These are phyloP conservation scores for Macrophomina phaseolina DNA, from an alignment of 2,329 filamentous ascomycete species.

Conservation along the genomic window DNA sequence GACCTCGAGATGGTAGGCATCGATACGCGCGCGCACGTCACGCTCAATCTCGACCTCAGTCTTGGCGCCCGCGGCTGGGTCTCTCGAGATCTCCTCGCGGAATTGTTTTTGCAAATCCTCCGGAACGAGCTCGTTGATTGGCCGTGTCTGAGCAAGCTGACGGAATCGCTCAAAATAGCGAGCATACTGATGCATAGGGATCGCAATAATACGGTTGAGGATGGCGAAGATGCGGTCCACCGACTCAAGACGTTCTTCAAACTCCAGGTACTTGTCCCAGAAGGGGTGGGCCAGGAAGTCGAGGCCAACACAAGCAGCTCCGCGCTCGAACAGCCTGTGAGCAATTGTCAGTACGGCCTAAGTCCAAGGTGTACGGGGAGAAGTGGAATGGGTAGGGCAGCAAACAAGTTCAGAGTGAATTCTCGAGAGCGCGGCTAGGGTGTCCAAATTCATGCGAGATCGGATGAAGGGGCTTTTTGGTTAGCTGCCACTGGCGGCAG, in stretches of 20 bases:
- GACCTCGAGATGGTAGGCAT: constrained; percentile 78
- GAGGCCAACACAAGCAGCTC: constrained; percentile 80
- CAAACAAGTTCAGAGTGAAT: constrained; percentile 46
- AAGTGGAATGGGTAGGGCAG: constrained; percentile 44
- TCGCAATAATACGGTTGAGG: constrained; percentile 79
- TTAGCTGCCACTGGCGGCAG: constrained; percentile 27
- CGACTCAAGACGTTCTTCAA: constrained; percentile 87
- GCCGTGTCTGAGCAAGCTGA: constrained; percentile 73
- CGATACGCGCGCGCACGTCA: constrained; percentile 79
- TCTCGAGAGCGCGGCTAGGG: constrained; percentile 23
- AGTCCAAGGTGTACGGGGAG: constrained; percentile 33
- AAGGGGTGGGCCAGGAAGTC: constrained; percentile 95
- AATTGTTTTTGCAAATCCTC: constrained; percentile 71
- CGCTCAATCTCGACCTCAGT: constrained; percentile 81
- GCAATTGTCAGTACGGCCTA: constrained; percentile 45
- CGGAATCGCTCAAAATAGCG: constrained; percentile 93
- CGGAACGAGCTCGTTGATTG: constrained; percentile 74
- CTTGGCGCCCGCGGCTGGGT: constrained; percentile 58
- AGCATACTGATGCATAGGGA: constrained; percentile 95
- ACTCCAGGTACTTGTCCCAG: constrained; percentile 99
- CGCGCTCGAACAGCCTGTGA: constrained; percentile 87
- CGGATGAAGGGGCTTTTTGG: constrained; percentile 21
- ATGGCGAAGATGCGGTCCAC: constrained; percentile 86
- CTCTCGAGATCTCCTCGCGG: constrained; percentile 72
- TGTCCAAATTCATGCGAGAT: constrained; percentile 27